phyloP scores from a whole-genome alignment of 2,329 filamentous ascomycete species.

The Chrysoporthe austroafricana region DNA sequence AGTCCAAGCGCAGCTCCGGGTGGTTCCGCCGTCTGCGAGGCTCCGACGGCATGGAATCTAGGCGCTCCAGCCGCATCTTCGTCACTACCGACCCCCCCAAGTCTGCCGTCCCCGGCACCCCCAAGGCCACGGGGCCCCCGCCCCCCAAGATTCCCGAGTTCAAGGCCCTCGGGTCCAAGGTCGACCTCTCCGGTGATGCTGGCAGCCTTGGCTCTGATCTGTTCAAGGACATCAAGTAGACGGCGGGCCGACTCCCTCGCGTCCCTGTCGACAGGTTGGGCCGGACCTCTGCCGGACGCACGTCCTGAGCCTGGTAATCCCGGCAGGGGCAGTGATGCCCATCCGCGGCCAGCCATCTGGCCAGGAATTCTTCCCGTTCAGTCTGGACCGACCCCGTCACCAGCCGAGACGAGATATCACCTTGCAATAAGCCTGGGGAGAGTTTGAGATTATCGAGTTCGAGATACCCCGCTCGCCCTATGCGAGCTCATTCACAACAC shows the following conservation, averaged over 20 bases:
- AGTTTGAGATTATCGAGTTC: constrained; percentile 33
- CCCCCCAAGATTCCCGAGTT: constrained; percentile 66
- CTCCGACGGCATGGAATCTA: constrained; percentile 39
- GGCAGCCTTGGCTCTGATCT: constrained; percentile 55
- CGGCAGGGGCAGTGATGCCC: not conserved
- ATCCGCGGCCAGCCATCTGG: too few relatives aligned
- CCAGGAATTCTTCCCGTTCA: too few relatives aligned
- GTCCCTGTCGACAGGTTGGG: not conserved
- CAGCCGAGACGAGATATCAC: not conserved
- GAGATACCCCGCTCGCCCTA: constrained; percentile 38
- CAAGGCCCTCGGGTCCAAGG: constrained; percentile 53
- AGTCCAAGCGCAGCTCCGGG: constrained; percentile 59
- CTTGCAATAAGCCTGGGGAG: constrained; percentile 20
- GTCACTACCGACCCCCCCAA: constrained; percentile 40
- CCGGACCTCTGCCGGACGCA: not conserved
- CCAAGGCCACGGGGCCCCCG: constrained; percentile 53
- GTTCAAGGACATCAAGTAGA: constrained; percentile 63
- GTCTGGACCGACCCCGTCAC: not conserved
- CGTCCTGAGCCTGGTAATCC: not conserved
- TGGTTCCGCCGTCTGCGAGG: constrained; percentile 62
- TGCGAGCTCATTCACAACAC: constrained; percentile 32
- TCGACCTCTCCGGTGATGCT: constrained; percentile 47
- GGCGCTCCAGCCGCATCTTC: constrained; percentile 47
- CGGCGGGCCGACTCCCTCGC: not conserved
- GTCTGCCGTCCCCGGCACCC: constrained; percentile 32